Percentiles rank a stretch among this genome's conserved stretches.
phyloP scores from a whole-genome alignment of 345 rosid genomes.

The Salix caprea region DNA sequence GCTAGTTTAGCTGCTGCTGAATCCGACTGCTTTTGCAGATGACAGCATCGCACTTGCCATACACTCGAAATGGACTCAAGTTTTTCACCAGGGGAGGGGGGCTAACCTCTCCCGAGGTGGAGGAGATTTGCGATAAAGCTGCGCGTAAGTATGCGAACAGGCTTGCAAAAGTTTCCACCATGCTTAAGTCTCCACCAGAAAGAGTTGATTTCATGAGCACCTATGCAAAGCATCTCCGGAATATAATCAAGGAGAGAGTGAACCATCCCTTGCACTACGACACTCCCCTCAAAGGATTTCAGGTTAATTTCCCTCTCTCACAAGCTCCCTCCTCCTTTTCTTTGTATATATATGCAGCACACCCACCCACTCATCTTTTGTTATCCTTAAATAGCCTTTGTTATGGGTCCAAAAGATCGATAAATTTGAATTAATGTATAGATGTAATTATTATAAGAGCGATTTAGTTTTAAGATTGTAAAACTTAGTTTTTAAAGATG shows the following conservation, averaged over 20 bases:
- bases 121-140: slow-evolving; percentile 71
- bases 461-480: too few relatives aligned
- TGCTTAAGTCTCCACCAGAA: slow-evolving; percentile 35
- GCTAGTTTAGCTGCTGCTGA: background rate
- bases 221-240: slow-evolving; percentile 61
- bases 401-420: too few relatives aligned
- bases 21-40: slow-evolving; percentile 36
- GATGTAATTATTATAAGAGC: too few relatives aligned
- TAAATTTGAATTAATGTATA: too few relatives aligned
- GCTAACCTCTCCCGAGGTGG: slow-evolving; percentile 73
- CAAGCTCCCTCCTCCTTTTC: too few relatives aligned
- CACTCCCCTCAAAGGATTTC: slow-evolving; percentile 74
- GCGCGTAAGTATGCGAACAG: slow-evolving; percentile 68
- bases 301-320: slow-evolving; percentile 35
- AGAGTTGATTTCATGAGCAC: slow-evolving; percentile 76
- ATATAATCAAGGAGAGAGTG: slow-evolving; percentile 66
- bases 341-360: too few relatives aligned
- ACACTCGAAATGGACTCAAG: slow-evolving; percentile 83
- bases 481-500: too few relatives aligned
- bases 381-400: too few relatives aligned
- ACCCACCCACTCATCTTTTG: too few relatives aligned
- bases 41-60: slow-evolving; percentile 96
- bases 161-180: slow-evolving; percentile 55
- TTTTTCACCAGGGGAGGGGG: slow-evolving; percentile 92
- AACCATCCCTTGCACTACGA: slow-evolving; percentile 77